Evolutionary conservation across 306 rosid species (phyloP), one percentile per base, ranked within the genome.

Genomic region (Fragaria vesca): DNA sequence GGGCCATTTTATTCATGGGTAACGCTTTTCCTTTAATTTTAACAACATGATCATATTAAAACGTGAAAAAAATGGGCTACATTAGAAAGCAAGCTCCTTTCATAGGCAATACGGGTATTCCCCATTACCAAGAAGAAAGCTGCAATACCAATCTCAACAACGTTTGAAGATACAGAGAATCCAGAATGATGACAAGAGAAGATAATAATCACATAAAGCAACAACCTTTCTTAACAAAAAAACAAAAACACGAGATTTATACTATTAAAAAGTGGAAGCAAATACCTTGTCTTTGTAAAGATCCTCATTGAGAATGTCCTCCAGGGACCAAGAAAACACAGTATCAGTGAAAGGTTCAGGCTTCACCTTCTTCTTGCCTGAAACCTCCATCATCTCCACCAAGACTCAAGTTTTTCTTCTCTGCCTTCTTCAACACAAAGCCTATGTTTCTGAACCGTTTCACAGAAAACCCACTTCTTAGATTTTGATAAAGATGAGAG

Each of bases 241-340:
- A 65, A 24, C n/a, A 30, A 30, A 11, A 32, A 65, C 4, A 65
- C 16, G 24, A 32, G 12, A 34, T 34, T 16, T 34, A 12, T 24
- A 24, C 34, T 3, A 21, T n/a, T 18, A 8, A 1, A 16, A 62
- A 48, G 24, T 15, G 21, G 11, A 66, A 48, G 32, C n/a, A 61
- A 24, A 63, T 50, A 89, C 93, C 93, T 83, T 36, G 69, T 77
- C 28, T 43, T 46, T 72, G 80, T 79, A 87, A 20, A 87, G 86
- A 50, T 85, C 75, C 45, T 86, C 36, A 26, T 86, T 76, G 80
- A 62, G 67, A 75, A 91, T 86, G 76, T 89, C 86, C 43, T 86
- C 76, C 5, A 91, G 72, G 12, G 97, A 83, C 97, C 94, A 91
- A 32, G 93, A 86, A 73, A 89, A 78, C 12, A 91, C 62, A 13